Conservation (phyloP, 2,329 filamentous ascomycete species). For the Trichoderma sp. region DNA sequence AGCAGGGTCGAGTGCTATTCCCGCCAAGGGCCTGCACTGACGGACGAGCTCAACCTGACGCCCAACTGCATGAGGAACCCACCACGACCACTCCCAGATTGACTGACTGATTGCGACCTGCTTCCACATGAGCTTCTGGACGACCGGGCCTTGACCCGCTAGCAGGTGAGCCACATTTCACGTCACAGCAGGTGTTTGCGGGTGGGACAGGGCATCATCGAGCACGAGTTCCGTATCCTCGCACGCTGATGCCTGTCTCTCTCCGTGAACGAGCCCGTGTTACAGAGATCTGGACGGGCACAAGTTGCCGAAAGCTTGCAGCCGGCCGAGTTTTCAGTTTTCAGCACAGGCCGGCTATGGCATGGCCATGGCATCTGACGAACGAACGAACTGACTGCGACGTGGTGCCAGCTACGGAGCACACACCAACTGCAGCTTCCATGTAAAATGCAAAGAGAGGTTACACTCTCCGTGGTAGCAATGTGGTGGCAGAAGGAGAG, state of each 20-base stretch:
- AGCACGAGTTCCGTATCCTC: neutral
- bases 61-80: conserved; percentile 11
- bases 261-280: neutral
- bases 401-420: neutral
- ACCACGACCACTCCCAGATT: conserved; percentile 1
- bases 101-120: neutral
- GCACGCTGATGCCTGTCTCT: neutral
- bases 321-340: neutral
- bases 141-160: neutral
- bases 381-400: neutral
- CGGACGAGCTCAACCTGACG: conserved; percentile 18
- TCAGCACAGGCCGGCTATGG: neutral
- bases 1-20: neutral
- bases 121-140: conserved; percentile 8
- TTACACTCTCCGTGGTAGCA: neutral
- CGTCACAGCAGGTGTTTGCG: conserved; percentile 8
- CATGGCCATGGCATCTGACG: neutral
- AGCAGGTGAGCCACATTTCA: conserved; percentile 7
- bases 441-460: neutral
- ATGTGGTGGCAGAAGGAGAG: neutral
- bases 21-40: neutral
- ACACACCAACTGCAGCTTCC: neutral
- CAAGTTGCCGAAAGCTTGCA: conserved; percentile 9
- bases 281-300: neutral
- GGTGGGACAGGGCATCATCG: neutral